These are phyloP conservation scores for Alternaria arbusti DNA, from an alignment of 2,329 filamentous ascomycete species.

Conservation along the genomic window DNA sequence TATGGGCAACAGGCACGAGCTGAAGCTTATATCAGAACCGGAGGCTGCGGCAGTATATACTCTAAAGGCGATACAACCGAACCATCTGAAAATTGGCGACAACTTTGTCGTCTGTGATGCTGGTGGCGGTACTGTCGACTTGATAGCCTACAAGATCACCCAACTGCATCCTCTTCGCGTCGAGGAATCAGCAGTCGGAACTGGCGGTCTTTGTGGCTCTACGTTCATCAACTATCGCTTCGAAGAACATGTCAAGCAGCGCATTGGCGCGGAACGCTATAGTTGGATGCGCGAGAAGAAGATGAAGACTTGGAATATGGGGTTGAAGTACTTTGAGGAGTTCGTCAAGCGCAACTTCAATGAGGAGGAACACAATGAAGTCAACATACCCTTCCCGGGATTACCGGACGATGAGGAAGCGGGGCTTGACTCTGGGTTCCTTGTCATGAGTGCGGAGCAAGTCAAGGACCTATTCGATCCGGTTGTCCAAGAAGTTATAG, in stretches of 20 bases:
- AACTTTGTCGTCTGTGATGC: conserved; percentile 66
- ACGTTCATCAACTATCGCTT: conserved; percentile 83
- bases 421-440: conserved; percentile 76
- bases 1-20: conserved; percentile 72
- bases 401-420: conserved; percentile 77
- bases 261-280: conserved; percentile 71
- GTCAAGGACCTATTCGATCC: conserved; percentile 78
- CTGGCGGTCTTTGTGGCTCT: conserved; percentile 77
- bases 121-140: conserved; percentile 30
- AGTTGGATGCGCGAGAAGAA: conserved; percentile 80
- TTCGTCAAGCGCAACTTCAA: conserved; percentile 86
- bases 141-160: conserved; percentile 80
- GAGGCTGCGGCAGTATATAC: conserved; percentile 83
- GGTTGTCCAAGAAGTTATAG: conserved; percentile 65
- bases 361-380: conserved; percentile 76
- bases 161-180: conserved; percentile 74
- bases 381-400: conserved; percentile 80
- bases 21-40: conserved; percentile 80
- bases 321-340: conserved; percentile 79
- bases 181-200: conserved; percentile 80
- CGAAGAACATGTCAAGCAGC: conserved; percentile 73
- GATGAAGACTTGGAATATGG: conserved; percentile 76
- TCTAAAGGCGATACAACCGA: conserved; percentile 78
- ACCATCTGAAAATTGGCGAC: conserved; percentile 71
- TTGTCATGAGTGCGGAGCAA: conserved; percentile 72